Evolutionary conservation across 441 rosid genomes (phyloP).

Genomic region (Populus hybrid): DNA sequence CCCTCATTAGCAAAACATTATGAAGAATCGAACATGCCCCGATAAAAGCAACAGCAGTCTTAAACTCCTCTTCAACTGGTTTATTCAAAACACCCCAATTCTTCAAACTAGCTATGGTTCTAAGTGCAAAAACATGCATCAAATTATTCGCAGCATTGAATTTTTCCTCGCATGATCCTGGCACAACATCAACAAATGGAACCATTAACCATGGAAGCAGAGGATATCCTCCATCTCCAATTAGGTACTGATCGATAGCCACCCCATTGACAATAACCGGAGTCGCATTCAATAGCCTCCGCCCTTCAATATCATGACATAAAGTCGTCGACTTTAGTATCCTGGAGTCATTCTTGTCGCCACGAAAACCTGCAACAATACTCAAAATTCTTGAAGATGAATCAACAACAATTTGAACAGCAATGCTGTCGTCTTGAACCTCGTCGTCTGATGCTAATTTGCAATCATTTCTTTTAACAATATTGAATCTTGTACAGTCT

Average conservation of each 20-base stretch:
- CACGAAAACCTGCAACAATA: constrained; percentile 52
- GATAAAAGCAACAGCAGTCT: constrained; percentile 48
- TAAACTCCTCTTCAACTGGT: constrained; percentile 51
- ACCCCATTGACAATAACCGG: constrained; percentile 30
- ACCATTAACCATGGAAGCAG: constrained; percentile 71
- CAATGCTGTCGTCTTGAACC: constrained; percentile 14
- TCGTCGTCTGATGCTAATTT: not conserved
- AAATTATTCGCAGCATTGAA: constrained; percentile 38
- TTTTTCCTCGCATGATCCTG: constrained; percentile 36
- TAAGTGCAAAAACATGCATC: constrained; percentile 34
- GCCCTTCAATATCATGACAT: constrained; percentile 43
- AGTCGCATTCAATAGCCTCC: constrained; percentile 34
- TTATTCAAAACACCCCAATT: constrained; percentile 52
- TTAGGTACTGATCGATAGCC: constrained; percentile 40
- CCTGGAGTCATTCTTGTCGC: constrained; percentile 34
- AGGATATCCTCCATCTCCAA: constrained; percentile 55
- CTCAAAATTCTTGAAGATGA: constrained; percentile 54
- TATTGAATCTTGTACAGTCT: constrained; percentile 26
- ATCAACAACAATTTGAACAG: constrained; percentile 57
- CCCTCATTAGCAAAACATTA: constrained; percentile 57
- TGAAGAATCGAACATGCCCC: constrained; percentile 68
- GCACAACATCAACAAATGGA: constrained; percentile 37
- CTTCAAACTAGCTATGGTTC: constrained; percentile 47
- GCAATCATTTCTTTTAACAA: constrained; percentile 13
- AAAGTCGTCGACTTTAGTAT: constrained; percentile 48